Conservation (phyloP, 208 protist genomes). For the Novymonas esmeraldas region DNA sequence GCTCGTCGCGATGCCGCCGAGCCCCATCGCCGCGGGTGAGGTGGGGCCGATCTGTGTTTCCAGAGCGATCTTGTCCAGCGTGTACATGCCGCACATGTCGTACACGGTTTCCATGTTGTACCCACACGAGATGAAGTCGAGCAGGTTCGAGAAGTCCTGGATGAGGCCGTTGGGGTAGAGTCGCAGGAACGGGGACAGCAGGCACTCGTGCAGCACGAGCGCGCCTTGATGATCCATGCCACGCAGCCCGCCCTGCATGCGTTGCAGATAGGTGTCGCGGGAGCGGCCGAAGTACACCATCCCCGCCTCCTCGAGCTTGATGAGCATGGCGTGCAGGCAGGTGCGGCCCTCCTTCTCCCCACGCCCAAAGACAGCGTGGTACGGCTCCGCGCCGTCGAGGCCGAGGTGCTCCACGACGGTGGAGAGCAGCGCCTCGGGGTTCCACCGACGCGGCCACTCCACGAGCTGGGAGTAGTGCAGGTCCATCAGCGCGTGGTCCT, state of each 20-base stretch:
- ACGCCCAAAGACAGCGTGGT: slow-evolving; percentile 53
- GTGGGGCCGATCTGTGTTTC: slow-evolving; percentile 69
- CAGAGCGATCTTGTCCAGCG: slow-evolving; percentile 82
- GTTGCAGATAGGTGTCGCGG: slow-evolving; percentile 74
- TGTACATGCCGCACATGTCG: slow-evolving; percentile 88
- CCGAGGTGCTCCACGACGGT: slow-evolving; percentile 62
- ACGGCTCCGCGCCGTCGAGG: slow-evolving; percentile 46
- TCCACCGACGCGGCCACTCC: slow-evolving; percentile 82
- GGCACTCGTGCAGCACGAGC: slow-evolving; percentile 84
- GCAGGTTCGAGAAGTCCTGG: slow-evolving; percentile 89
- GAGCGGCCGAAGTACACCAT: slow-evolving; percentile 89
- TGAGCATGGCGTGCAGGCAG: slow-evolving; percentile 82
- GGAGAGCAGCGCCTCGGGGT: slow-evolving; percentile 63
- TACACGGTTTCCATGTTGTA: slow-evolving; percentile 95
- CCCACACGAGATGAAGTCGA: slow-evolving; percentile 88
- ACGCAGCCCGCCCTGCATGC: slow-evolving; percentile 83
- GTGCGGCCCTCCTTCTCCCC: slow-evolving; percentile 71
- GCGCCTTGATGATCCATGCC: slow-evolving; percentile 88
- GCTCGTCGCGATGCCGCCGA: slow-evolving; percentile 83
- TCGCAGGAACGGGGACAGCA: slow-evolving; percentile 79
- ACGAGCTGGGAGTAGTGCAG: slow-evolving; percentile 86
- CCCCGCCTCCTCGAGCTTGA: slow-evolving; percentile 68
- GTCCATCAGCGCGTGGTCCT: slow-evolving; percentile 91
- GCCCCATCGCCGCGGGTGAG: slow-evolving; percentile 79
- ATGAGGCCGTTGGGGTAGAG: slow-evolving; percentile 90